Conservation (phyloP, 73 alveolate genomes). For the Tetrahymena malaccensis region DNA sequence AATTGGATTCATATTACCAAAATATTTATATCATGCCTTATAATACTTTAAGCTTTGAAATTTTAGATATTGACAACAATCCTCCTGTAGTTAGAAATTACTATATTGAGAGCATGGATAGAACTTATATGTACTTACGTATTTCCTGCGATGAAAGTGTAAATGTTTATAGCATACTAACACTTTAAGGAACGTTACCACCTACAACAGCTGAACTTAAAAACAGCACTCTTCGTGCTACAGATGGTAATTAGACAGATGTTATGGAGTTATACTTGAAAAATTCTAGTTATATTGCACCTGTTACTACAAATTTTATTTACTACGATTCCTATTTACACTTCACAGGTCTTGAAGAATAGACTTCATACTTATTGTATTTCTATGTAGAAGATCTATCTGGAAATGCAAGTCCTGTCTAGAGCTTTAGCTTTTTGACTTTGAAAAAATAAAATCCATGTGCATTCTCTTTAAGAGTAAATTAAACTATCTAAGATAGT, state of each 20-base stretch:
- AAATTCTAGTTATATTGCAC: slow-evolving; percentile 13
- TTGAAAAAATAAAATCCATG: slow-evolving; percentile 15
- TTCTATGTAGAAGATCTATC: slow-evolving; percentile 24
- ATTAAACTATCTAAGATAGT: not conserved
- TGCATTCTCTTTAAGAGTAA: not conserved
- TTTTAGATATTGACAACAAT: slow-evolving; percentile 6
- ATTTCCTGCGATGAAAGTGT: slow-evolving; percentile 26
- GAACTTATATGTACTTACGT: slow-evolving; percentile 28
- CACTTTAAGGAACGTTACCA: slow-evolving; percentile 8
- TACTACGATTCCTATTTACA: slow-evolving; percentile 22
- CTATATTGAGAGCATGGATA: slow-evolving; percentile 13
- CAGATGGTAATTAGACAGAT: not conserved
- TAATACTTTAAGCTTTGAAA: slow-evolving; percentile 15
- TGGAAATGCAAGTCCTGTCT: slow-evolving; percentile 22
- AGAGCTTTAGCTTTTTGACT: slow-evolving; percentile 2
- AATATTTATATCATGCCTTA: slow-evolving; percentile 7
- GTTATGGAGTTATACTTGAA: not conserved
- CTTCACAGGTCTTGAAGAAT: slow-evolving; percentile 19
- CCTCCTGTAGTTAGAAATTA: slow-evolving; percentile 16
- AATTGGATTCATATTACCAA: not conserved
- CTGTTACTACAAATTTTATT: slow-evolving; percentile 17
- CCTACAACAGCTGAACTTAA: slow-evolving; percentile 19
- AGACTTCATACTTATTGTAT: slow-evolving; percentile 2
- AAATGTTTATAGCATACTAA: slow-evolving; percentile 1
- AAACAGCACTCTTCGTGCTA: not conserved